Evolutionary conservation across 2,329 filamentous ascomycete species (phyloP).

Genomic region (Trematosphaeria pertusa): DNA sequence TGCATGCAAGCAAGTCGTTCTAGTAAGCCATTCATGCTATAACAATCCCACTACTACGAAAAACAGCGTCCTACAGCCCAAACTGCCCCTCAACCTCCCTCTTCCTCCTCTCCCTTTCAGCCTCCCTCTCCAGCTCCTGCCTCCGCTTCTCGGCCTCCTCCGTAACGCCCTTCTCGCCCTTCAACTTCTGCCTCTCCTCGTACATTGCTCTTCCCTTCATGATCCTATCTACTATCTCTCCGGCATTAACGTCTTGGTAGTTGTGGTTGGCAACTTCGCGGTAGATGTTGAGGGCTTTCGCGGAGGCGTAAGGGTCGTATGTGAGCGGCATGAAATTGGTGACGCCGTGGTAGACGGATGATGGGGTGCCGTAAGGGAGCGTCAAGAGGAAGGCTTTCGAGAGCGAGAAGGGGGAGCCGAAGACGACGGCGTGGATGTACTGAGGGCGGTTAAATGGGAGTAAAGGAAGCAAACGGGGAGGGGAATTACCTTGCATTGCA

Average conservation of each 20-base stretch:
- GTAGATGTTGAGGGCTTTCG: slow-evolving; percentile 86
- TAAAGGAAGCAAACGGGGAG: background rate
- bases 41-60: too few species aligned
- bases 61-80: slow-evolving; percentile 32
- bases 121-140: slow-evolving; percentile 47
- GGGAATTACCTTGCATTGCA: slow-evolving; percentile 82
- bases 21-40: too few species aligned
- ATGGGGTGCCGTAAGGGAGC: slow-evolving; percentile 72
- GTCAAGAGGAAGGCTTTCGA: slow-evolving; percentile 76
- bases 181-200: slow-evolving; percentile 88
- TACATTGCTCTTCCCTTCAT: slow-evolving; percentile 86
- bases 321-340: slow-evolving; percentile 82
- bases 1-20: too few species aligned
- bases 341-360: slow-evolving; percentile 93
- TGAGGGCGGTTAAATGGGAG: slow-evolving; percentile 44
- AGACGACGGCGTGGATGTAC: slow-evolving; percentile 88
- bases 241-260: slow-evolving; percentile 89
- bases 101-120: slow-evolving; percentile 44
- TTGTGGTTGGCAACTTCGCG: slow-evolving; percentile 76
- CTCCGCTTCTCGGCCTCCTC: slow-evolving; percentile 62
- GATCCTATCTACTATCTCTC: slow-evolving; percentile 89
- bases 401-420: slow-evolving; percentile 88
- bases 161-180: slow-evolving; percentile 82
- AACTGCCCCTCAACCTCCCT: slow-evolving; percentile 51
- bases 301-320: slow-evolving; percentile 70